Conservation (phyloP, 208 protist genomes). For the Vickermania ingenoplastis region DNA sequence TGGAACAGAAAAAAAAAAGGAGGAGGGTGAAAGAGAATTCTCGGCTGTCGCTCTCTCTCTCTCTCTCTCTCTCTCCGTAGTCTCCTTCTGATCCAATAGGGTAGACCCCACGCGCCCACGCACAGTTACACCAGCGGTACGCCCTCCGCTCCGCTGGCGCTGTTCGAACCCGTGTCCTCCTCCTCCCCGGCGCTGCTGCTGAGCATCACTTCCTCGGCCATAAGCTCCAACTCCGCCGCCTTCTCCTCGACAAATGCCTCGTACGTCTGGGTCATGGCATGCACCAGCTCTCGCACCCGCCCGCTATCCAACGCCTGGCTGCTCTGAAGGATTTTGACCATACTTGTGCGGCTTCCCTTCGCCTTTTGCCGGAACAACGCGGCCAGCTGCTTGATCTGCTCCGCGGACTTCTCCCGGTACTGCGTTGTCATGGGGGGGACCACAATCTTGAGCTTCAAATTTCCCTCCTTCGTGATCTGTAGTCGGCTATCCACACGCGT, state of each 20-base stretch:
- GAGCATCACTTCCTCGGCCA: constrained; percentile 52
- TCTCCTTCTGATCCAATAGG: too few relatives aligned
- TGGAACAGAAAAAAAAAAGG: too few relatives aligned
- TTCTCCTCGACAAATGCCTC: constrained; percentile 70
- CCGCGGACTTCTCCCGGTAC: constrained; percentile 45
- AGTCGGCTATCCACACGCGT: constrained; percentile 63
- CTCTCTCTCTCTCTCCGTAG: too few relatives aligned
- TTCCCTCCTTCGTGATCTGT: constrained; percentile 60
- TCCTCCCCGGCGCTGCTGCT: background rate
- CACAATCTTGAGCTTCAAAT: constrained; percentile 56
- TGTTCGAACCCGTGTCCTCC: too few relatives aligned
- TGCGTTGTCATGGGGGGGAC: constrained; percentile 64
- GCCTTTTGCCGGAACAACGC: constrained; percentile 37
- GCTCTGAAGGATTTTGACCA: constrained; percentile 55
- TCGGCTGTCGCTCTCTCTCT: too few relatives aligned
- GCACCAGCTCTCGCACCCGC: constrained; percentile 39
- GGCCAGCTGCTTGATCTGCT: constrained; percentile 39
- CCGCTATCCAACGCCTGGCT: constrained; percentile 44
- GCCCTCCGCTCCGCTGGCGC: too few relatives aligned
- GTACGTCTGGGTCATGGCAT: constrained; percentile 36
- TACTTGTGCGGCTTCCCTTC: constrained; percentile 46
- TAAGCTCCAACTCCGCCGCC: constrained; percentile 49
- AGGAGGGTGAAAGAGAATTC: too few relatives aligned
- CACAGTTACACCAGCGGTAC: too few relatives aligned
- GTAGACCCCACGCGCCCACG: too few relatives aligned